phyloP scores from a whole-genome alignment of 164 flowering plant genomes.

The Umbellularia californica region DNA sequence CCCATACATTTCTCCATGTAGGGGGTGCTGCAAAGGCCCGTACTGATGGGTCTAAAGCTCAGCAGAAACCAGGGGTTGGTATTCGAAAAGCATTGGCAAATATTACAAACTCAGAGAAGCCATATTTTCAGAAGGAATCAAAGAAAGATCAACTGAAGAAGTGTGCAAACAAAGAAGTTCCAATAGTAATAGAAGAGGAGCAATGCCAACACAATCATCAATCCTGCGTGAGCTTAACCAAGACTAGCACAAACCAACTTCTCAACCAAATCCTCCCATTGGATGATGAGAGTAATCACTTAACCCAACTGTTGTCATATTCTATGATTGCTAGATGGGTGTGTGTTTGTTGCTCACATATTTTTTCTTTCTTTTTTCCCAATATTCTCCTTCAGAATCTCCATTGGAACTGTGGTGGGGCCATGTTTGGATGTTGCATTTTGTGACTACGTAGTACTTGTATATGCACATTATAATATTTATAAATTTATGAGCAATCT shows the following conservation, averaged over 20 bases:
- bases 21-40: constrained; percentile 22
- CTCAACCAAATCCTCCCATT: constrained; percentile 42
- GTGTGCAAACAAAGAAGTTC: constrained; percentile 5
- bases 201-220: constrained; percentile 59
- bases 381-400: not conserved
- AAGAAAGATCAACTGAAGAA: constrained; percentile 28
- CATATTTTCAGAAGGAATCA: constrained; percentile 20
- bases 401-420: not conserved
- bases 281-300: constrained; percentile 16
- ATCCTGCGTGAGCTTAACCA: constrained; percentile 28
- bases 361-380: not conserved
- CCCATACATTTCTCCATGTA: not conserved
- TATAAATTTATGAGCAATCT: too few species aligned
- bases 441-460: too few species aligned
- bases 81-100: constrained; percentile 55
- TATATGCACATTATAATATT: too few species aligned
- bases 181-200: constrained; percentile 34
- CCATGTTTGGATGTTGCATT: too few species aligned
- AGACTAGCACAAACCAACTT: constrained; percentile 18
- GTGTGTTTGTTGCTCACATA: not conserved
- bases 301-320: not conserved
- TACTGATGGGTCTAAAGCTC: constrained; percentile 19
- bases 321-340: not conserved
- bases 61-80: constrained; percentile 27
- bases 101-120: constrained; percentile 55